phyloP scores from a whole-genome alignment of 768 basidiomycete species.

The Brasilioporus rufonigricans region DNA sequence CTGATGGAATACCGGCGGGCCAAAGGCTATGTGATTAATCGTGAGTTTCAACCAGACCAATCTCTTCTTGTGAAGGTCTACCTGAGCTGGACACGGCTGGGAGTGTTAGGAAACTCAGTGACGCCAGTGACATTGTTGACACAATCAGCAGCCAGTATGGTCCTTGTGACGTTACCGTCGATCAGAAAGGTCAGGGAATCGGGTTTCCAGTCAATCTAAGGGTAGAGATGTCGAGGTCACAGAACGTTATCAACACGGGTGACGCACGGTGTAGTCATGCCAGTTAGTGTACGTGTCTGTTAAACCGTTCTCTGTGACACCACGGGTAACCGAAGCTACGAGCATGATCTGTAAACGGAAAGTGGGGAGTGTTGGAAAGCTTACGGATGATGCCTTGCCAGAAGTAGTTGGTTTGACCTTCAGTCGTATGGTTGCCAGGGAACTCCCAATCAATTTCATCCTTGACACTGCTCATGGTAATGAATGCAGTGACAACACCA shows the following conservation, averaged over 20 bases:
- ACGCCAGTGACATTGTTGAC: constrained; percentile 51
- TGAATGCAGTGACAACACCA: constrained; percentile 82
- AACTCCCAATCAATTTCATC: constrained; percentile 91
- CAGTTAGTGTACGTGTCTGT: constrained; percentile 67
- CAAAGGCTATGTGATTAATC: constrained; percentile 48
- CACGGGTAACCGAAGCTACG: constrained; percentile 47
- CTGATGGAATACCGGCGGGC: constrained; percentile 71
- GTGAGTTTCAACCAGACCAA: neutral
- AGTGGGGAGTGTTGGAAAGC: constrained; percentile 22
- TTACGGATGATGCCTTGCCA: constrained; percentile 71
- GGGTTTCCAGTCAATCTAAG: constrained; percentile 79
- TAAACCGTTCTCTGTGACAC: constrained; percentile 45
- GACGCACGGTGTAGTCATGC: constrained; percentile 71
- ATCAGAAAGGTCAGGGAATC: constrained; percentile 63
- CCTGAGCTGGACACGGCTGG: constrained; percentile 80
- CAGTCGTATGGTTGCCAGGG: constrained; percentile 57
- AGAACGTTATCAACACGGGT: neutral
- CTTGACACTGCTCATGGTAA: constrained; percentile 81
- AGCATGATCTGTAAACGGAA: neutral
- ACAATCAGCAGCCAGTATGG: constrained; percentile 58
- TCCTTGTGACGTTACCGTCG: constrained; percentile 71
- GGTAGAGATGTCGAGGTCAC: neutral
- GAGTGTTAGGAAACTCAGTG: constrained; percentile 69
- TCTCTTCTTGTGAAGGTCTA: constrained; percentile 25
- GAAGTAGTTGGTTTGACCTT: constrained; percentile 79